phyloP scores from a whole-genome alignment of 805 yeast species.

The Zygosaccharomyces gambellarensis region DNA sequence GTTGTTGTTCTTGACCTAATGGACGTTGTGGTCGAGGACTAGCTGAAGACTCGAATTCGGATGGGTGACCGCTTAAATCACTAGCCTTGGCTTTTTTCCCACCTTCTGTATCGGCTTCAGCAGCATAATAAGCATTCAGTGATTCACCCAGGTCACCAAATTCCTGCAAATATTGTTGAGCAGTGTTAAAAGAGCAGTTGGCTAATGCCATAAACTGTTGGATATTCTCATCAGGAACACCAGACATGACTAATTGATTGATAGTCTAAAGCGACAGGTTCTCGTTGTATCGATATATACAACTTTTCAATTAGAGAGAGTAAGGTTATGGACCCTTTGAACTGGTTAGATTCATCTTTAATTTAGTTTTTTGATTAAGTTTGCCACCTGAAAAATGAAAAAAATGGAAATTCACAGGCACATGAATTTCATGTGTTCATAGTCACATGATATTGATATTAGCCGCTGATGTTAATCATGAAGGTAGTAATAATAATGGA shows the following conservation, averaged over 20 bases:
- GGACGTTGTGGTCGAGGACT: neutral
- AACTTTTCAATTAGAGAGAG: neutral
- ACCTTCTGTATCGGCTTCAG: constrained; percentile 11
- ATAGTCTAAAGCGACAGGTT: neutral
- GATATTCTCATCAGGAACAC: constrained; percentile 25
- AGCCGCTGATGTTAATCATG: too few species aligned
- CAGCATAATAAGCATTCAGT: constrained; percentile 27
- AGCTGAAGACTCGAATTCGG: neutral
- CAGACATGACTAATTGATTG: constrained; percentile 8
- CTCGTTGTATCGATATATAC: neutral
- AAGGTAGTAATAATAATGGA: too few species aligned
- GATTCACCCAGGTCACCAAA: constrained; percentile 31
- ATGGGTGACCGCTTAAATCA: constrained; percentile 2
- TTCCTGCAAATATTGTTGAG: constrained; percentile 35
- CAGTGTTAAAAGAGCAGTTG: constrained; percentile 36
- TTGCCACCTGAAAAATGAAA: neutral
- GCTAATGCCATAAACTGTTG: constrained; percentile 38
- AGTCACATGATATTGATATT: too few species aligned
- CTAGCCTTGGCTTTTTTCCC: constrained; percentile 8
- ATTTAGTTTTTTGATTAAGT: neutral
- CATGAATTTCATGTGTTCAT: neutral
- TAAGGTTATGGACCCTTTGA: neutral
- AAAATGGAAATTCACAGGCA: neutral
- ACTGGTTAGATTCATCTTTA: neutral
- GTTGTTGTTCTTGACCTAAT: neutral